phyloP scores from a whole-genome alignment of 257 asterid species.

The Prunella vulgaris region DNA sequence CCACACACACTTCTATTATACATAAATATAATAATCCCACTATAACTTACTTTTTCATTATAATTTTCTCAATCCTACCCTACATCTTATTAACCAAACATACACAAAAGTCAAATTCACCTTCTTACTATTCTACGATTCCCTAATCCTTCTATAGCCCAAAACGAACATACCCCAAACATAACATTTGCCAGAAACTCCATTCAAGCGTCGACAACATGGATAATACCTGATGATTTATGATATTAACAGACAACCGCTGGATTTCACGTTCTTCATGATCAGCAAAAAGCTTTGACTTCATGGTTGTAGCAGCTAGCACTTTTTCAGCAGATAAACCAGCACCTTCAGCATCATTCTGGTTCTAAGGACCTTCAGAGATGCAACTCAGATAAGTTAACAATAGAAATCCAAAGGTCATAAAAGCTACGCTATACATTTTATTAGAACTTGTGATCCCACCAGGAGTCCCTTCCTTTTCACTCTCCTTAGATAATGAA shows the following conservation, averaged over 20 bases:
- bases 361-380: constrained; percentile 49
- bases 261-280: constrained; percentile 99
- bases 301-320: constrained; percentile 76
- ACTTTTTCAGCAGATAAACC: constrained; percentile 60
- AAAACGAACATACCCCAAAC: too few species aligned
- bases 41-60: too few species aligned
- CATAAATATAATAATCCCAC: too few species aligned
- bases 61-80: too few species aligned
- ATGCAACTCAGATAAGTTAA: constrained; percentile 1
- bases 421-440: constrained; percentile 28
- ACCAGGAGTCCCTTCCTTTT: constrained; percentile 49
- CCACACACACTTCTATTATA: too few species aligned
- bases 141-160: too few species aligned
- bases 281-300: constrained; percentile 97
- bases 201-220: not conserved
- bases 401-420: not conserved
- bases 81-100: too few species aligned
- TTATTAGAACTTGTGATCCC: constrained; percentile 33
- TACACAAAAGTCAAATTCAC: too few species aligned
- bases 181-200: too few species aligned
- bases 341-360: constrained; percentile 39
- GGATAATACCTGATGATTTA: constrained; percentile 79
- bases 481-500: constrained; percentile 54
- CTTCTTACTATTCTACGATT: too few species aligned
- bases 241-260: constrained; percentile 85